Base-by-base conservation (phyloP, 306 rosid genomes). In the Lathyrus oleraceus region DNA sequence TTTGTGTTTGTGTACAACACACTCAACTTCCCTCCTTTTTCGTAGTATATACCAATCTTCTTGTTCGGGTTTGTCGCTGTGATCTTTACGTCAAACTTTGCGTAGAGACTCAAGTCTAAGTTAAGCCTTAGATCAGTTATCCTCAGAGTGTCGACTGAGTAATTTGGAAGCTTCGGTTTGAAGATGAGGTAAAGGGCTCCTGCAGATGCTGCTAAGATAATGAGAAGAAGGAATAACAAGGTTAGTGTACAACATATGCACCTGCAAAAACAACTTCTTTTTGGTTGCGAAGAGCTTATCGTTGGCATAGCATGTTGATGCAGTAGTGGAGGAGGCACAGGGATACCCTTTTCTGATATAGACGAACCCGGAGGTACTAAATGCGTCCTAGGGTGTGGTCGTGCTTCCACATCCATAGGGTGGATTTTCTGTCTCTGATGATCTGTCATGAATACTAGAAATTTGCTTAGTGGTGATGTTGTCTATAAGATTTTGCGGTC, bases 31-130 rank as follows among this genome's bases (percentile, higher is more conserved):
- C 98, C 94, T 21, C 96, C 96, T 44, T 85, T 64, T 65, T 88
- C 84, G 30, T 93, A 90, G 87, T 88, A 88, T 25, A 90, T 85
- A n/a, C 98, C 94, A 23, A 88, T 93, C 76, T 87, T 93, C 76
- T 87, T 59, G 80, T 93, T 93, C 19, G 96, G 97, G 62, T 93
- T 90, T 8, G 71, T 53, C 40, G 96, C 85, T 23, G 94, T 88
- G 79, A 93, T 83, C 82, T 81, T 85, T 67, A 90, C 94, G 36
- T 88, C 85, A 51, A 93, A 93, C 77, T 78, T 76, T 5, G 98
- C 96, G 45, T 82, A 85, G 13, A 93, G 82, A 35, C 85, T 78
- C 94, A 87, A 66, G 79, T 87, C 98, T 44, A 76, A 67, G 65
- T 90, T 85, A 38, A 90, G 94, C 67, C 89, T 76, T 6, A 90